Percentiles rank a stretch among this genome's conserved stretches.
Conservation (phyloP, 257 asterid genomes). For the Plantago major region DNA sequence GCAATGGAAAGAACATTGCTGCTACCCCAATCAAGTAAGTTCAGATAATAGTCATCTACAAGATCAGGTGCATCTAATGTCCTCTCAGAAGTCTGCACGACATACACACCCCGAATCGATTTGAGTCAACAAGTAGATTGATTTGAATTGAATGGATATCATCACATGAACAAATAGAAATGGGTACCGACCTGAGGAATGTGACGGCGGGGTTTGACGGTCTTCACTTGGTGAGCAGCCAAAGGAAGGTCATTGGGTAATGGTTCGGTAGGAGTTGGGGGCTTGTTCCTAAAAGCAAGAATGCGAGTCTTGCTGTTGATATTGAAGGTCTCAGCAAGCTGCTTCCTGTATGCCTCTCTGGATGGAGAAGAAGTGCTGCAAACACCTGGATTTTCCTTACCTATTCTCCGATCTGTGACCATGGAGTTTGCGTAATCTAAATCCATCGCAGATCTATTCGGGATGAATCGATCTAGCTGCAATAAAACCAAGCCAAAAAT, state of each 20-base stretch:
- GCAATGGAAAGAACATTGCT: slow-evolving; percentile 90
- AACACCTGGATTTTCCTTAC: slow-evolving; percentile 75
- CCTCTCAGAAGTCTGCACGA: slow-evolving; percentile 82
- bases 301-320: slow-evolving; percentile 74
- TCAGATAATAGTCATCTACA: slow-evolving; percentile 84
- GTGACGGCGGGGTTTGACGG: slow-evolving; percentile 63
- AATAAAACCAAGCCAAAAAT: slow-evolving; percentile 10
- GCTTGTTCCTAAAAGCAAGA: slow-evolving; percentile 88
- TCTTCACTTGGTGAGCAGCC: slow-evolving; percentile 45
- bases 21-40: slow-evolving; percentile 89
- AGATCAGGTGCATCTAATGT: slow-evolving; percentile 92
- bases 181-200: slow-evolving; percentile 72
- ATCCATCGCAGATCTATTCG: slow-evolving; percentile 95
- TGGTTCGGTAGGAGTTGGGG: slow-evolving; percentile 60
- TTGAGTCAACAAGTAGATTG: slow-evolving; percentile 11
- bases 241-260: slow-evolving; percentile 45
- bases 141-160: neutral
- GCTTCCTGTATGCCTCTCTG: slow-evolving; percentile 78
- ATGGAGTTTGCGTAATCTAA: slow-evolving; percentile 80
- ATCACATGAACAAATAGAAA: neutral
- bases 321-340: slow-evolving; percentile 82
- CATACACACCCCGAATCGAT: slow-evolving; percentile 7
- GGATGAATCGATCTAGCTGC: slow-evolving; percentile 95
- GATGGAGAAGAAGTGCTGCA: slow-evolving; percentile 52
- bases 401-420: slow-evolving; percentile 80